A percentile compares a stretch with the other conserved stretches of the same genome.
Conservation (phyloP, 148 eudicot genomes). For the Camellia sinensis region DNA sequence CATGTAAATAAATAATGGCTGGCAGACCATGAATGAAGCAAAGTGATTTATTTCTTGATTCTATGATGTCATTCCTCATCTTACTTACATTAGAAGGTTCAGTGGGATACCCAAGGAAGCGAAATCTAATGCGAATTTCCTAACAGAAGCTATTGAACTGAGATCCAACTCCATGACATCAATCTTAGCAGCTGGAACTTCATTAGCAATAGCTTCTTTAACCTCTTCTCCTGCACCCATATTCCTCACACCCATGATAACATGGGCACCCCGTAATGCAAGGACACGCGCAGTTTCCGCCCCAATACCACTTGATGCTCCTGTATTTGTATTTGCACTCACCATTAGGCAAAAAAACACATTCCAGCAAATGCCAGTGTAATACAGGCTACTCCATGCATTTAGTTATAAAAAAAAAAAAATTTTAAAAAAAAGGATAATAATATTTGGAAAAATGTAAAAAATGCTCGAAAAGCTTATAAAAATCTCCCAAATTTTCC, state of each 20-base stretch:
- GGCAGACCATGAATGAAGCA: no score
- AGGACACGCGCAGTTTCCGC: conserved; percentile 62
- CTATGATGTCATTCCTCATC: not conserved
- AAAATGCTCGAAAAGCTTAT: no score
- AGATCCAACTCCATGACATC: conserved; percentile 66
- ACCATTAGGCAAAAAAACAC: not conserved
- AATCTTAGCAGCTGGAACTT: conserved; percentile 44
- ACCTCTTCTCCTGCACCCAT: conserved; percentile 37
- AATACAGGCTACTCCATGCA: not conserved
- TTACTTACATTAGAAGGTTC: not conserved
- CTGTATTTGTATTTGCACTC: conserved; percentile 14
- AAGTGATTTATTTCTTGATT: no score
- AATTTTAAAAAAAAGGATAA: no score
- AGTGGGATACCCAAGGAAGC: conserved; percentile 48
- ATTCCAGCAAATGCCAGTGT: not conserved
- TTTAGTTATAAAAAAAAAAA: no score
- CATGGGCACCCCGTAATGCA: conserved; percentile 56
- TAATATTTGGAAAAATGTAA: no score
- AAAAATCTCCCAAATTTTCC: no score
- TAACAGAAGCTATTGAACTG: conserved; percentile 53
- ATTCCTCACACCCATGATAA: conserved; percentile 58
- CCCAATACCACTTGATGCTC: conserved; percentile 72
- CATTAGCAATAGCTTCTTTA: conserved; percentile 39
- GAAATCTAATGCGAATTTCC: conserved; percentile 53
- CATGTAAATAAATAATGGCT: no score